phyloP scores from a whole-genome alignment of 805 yeast genomes.

The Teunomyces barrocoloradensis region DNA sequence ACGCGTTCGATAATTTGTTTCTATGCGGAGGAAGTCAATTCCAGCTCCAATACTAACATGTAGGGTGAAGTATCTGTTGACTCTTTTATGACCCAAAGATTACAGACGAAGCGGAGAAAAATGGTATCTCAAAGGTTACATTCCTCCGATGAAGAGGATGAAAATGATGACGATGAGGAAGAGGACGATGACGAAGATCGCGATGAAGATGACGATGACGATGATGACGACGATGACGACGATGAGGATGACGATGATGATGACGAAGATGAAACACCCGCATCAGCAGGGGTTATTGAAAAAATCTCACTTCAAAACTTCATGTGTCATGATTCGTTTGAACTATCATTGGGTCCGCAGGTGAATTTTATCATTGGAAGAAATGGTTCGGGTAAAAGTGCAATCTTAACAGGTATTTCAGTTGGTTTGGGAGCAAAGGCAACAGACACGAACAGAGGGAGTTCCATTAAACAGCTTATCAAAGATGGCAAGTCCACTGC shows the following conservation, averaged over 20 bases:
- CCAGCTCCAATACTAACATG: conserved; percentile 2
- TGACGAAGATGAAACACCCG: conserved; percentile 15
- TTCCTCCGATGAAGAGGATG: neutral
- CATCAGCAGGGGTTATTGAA: conserved; percentile 67
- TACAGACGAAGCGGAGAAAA: conserved; percentile 3
- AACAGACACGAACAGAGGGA: conserved; percentile 80
- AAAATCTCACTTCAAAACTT: conserved; percentile 66
- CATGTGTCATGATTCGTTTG: conserved; percentile 87
- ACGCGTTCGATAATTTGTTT: neutral
- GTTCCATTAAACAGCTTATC: conserved; percentile 64
- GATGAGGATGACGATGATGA: conserved; percentile 17
- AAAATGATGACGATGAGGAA: conserved; percentile 4
- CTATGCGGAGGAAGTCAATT: no score
- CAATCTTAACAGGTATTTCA: conserved; percentile 81
- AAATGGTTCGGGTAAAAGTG: conserved; percentile 91
- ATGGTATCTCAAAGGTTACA: conserved; percentile 7
- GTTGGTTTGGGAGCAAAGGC: conserved; percentile 90
- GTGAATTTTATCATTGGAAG: conserved; percentile 85
- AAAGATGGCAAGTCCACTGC: conserved; percentile 75
- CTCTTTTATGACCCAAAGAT: conserved; percentile 10
- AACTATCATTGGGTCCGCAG: conserved; percentile 70
- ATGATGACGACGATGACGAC: conserved; percentile 13
- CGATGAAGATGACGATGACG: conserved; percentile 9
- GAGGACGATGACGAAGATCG: conserved; percentile 9
- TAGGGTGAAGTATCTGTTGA: conserved; percentile 9